These are phyloP conservation scores for Ganoderma lingzhi DNA, from an alignment of 1,284 basidiomycete species.

Conservation along the genomic window DNA sequence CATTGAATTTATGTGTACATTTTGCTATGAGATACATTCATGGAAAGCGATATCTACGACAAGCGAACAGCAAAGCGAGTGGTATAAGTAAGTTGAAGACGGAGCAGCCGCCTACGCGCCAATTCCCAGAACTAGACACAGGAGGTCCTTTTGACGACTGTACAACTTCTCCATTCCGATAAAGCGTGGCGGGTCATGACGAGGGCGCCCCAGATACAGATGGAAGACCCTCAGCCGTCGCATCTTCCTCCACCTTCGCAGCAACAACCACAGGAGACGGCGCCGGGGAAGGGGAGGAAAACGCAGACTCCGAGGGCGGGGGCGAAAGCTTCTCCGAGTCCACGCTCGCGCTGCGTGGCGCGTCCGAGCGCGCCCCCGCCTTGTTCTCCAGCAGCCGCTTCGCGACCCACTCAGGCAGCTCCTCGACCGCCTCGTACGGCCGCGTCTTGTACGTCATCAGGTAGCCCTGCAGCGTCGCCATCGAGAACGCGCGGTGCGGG, in stretches of 20 bases:
- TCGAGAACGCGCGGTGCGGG: slow-evolving; percentile 72
- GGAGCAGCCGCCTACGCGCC: background rate
- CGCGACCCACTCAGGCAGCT: slow-evolving; percentile 40
- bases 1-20: background rate
- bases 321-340: background rate
- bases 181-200: background rate
- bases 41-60: background rate
- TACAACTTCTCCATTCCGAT: background rate
- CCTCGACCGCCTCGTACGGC: slow-evolving; percentile 62
- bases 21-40: slow-evolving; percentile 1
- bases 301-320: background rate
- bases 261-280: background rate
- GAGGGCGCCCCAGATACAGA: background rate
- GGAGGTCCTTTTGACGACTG: background rate
- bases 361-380: slow-evolving; percentile 25
- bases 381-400: slow-evolving; percentile 35
- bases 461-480: slow-evolving; percentile 80
- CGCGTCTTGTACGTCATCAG: slow-evolving; percentile 75
- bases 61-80: background rate
- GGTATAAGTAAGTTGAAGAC: background rate
- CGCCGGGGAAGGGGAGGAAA: background rate
- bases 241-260: background rate
- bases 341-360: background rate
- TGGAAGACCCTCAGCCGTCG: background rate
- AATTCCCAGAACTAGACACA: background rate